These are phyloP conservation scores for Colletotrichum musicola DNA, from an alignment of 2,329 filamentous ascomycete genomes.

Conservation along the genomic window DNA sequence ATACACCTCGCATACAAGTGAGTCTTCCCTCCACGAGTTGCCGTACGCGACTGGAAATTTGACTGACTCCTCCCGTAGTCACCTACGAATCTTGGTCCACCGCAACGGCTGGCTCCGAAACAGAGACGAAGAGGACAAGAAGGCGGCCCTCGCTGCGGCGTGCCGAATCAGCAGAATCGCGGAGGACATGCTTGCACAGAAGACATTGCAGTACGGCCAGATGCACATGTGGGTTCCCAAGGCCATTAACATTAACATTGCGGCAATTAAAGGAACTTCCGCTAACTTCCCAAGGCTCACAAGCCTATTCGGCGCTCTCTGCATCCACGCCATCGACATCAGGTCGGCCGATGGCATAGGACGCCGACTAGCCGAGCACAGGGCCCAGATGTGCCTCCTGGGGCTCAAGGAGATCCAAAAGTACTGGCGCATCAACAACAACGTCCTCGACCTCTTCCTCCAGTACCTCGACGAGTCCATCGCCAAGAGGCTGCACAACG, in stretches of 20 bases:
- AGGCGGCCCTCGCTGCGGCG: constrained; percentile 49
- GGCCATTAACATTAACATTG: no score
- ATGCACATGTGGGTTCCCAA: constrained; percentile 50
- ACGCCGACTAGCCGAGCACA: constrained; percentile 51
- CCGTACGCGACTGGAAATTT: neutral
- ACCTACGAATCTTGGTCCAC: constrained; percentile 52
- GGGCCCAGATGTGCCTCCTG: constrained; percentile 53
- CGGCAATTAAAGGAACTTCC: neutral
- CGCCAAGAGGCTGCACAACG: constrained; percentile 48
- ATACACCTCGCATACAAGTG: constrained; percentile 55
- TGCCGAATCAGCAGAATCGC: constrained; percentile 53
- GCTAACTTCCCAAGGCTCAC: constrained; percentile 46
- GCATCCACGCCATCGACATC: constrained; percentile 53
- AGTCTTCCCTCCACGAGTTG: neutral
- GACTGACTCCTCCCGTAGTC: constrained; percentile 40
- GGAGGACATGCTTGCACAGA: constrained; percentile 53
- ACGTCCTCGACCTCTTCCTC: constrained; percentile 52
- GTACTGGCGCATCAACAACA: constrained; percentile 57
- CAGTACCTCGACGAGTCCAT: constrained; percentile 54
- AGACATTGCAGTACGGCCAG: constrained; percentile 51
- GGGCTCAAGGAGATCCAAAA: constrained; percentile 54
- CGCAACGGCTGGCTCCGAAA: constrained; percentile 49
- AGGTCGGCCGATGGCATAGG: constrained; percentile 49
- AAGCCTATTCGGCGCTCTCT: constrained; percentile 52
- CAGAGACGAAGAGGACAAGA: constrained; percentile 45